Evolutionary conservation across 768 basidiomycete genomes (phyloP).

Genomic region (Suillus plorans): DNA sequence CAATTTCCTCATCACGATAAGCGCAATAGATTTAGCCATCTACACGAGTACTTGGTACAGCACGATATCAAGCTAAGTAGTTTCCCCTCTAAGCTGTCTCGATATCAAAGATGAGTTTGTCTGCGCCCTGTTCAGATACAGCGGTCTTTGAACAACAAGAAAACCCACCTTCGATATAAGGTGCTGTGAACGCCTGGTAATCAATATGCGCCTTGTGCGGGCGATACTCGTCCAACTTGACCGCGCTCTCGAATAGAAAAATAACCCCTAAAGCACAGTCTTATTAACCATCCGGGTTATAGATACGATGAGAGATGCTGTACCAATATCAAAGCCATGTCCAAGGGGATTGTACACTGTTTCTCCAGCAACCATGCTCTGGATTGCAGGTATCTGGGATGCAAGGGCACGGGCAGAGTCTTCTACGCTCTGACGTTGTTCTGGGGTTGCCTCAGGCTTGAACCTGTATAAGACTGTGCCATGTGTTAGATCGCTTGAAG

Average conservation of each 20-base stretch:
- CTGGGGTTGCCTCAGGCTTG: conserved; percentile 15
- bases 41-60: background rate
- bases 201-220: conserved; percentile 17
- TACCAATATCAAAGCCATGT: conserved; percentile 27
- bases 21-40: conserved; percentile 8
- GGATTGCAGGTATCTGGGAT: conserved; percentile 19
- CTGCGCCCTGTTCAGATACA: conserved; percentile 9
- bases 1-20: background rate
- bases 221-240: conserved; percentile 12
- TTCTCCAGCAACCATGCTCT: conserved; percentile 11
- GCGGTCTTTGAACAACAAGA: background rate
- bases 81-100: conserved; percentile 9
- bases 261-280: conserved; percentile 18
- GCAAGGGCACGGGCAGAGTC: conserved; percentile 8
- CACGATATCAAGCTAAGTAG: background rate
- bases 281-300: background rate
- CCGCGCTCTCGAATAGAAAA: conserved; percentile 23
- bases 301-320: background rate
- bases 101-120: conserved; percentile 27
- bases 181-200: conserved; percentile 8
- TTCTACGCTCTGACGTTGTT: conserved; percentile 10
- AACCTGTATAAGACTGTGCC: conserved; percentile 22
- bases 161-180: conserved; percentile 22
- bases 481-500: background rate
- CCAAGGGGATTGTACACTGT: conserved; percentile 19